Conservation (phyloP, 331 rosid species). For the Telfairia occidentalis region DNA sequence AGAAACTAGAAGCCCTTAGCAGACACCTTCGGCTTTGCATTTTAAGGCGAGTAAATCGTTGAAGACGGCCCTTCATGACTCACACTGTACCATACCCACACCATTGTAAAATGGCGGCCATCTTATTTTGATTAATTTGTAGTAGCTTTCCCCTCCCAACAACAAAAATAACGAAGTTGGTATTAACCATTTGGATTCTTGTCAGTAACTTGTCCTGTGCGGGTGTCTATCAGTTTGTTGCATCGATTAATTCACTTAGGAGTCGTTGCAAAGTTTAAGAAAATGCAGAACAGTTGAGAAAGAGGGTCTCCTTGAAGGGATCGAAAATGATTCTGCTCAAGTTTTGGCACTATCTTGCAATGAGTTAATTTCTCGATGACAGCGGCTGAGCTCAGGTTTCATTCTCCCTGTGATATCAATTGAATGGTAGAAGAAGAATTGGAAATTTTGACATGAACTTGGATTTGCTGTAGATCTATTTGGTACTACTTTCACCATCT, state of each 20-base stretch:
- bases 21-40: constrained; percentile 60
- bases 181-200: neutral
- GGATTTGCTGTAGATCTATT: neutral
- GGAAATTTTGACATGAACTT: neutral
- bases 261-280: neutral
- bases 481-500: neutral
- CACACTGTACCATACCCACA: neutral
- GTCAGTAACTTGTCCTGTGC: neutral
- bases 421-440: neutral
- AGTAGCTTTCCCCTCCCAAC: neutral
- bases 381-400: too few species aligned
- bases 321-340: too few species aligned
- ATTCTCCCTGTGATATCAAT: too few species aligned
- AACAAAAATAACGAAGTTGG: neutral
- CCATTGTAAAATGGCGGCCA: neutral
- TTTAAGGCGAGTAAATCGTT: constrained; percentile 43
- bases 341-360: too few species aligned
- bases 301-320: too few species aligned
- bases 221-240: neutral
- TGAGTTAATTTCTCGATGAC: too few species aligned
- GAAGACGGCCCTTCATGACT: constrained; percentile 38
- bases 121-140: neutral
- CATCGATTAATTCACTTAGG: neutral
- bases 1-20: constrained; percentile 60
- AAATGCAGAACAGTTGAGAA: neutral